Evolutionary conservation across 2,329 filamentous ascomycete genomes (phyloP), one percentile per base, ranked within the genome.

Genomic region (Bertia moriformis): DNA sequence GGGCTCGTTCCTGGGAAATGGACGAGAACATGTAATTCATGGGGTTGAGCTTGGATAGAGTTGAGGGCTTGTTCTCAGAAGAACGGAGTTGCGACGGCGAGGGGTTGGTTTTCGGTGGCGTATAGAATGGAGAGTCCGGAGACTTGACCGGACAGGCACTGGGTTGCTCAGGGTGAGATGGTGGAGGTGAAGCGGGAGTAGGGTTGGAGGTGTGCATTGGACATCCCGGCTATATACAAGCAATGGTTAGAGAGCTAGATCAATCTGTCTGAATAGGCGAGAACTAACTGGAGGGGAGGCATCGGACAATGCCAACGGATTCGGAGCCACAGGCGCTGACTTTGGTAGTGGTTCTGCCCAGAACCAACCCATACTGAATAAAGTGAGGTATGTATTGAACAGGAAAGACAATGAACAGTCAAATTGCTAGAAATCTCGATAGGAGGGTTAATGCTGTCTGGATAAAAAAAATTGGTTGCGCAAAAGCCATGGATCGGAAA

Each of bases 11-110:
- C 53, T 81, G 76, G 19, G 73, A 71, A 39, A 81, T 65, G 37
- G 63, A 63, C 3, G 68, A 57, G 42, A 75, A 75, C 76, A 82
- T 82, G 58, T 78, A 78, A 56, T 82, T 82, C 18, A 82, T 58
- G 10, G 76, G 77, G 49, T 82, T 82, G 18, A 81, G 58, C 46
- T 75, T 14, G 73, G 73, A 39, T 76, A 58, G 14, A 69, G 65
- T 1, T 71, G 70, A 32, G 60, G 54, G 17, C 50, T 46, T 22
- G 45, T 40, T 37, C 43, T 47, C 38, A 29, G 24, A 10, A 29
- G 24, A n/a, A n/a, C 10, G 24, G 10, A 10, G 24, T 7, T 13
- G 32, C 10, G 32, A 12, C 12, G 10, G 7, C 15, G 32, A 7
- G 7, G 15, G 12, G 5, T 38, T 46, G 30, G 51, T 53, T 22